phyloP scores from a whole-genome alignment of 2,329 filamentous ascomycete genomes.

The Epicoccum sorghinum region DNA sequence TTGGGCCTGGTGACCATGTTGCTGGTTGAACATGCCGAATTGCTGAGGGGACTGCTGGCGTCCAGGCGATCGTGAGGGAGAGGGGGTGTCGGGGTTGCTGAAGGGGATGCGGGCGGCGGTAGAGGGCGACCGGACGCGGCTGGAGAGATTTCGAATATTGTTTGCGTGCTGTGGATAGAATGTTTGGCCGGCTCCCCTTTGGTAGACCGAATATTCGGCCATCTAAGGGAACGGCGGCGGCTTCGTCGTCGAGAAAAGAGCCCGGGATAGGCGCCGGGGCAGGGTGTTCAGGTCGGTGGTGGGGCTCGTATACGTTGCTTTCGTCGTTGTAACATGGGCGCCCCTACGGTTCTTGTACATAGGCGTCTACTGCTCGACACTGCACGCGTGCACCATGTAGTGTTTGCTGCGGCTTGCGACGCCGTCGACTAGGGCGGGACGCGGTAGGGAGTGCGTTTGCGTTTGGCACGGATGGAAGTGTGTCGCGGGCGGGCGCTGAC shows the following conservation, averaged over 20 bases:
- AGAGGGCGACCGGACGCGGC: conserved; percentile 56
- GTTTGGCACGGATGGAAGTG: conserved; percentile 5
- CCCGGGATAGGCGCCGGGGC: conserved; percentile 40
- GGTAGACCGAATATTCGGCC: conserved; percentile 70
- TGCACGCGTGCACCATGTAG: conserved; percentile 37
- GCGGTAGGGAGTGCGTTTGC: conserved; percentile 21
- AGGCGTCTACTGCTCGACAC: conserved; percentile 37
- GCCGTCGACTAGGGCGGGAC: conserved; percentile 18
- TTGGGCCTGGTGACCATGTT: conserved; percentile 68
- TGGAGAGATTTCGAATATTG: conserved; percentile 53
- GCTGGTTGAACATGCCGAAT: conserved; percentile 75
- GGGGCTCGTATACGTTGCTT: conserved; percentile 53
- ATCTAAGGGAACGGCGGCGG: conserved; percentile 58
- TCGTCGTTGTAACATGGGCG: conserved; percentile 58
- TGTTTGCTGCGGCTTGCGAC: conserved; percentile 3
- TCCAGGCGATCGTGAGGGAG: conserved; percentile 64
- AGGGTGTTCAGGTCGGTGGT: conserved; percentile 48
- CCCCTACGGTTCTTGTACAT: conserved; percentile 43
- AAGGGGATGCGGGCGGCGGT: conserved; percentile 52
- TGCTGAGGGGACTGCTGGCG: conserved; percentile 55
- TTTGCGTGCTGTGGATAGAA: conserved; percentile 63
- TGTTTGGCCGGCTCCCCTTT: conserved; percentile 65
- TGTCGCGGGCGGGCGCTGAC: conserved; percentile 4
- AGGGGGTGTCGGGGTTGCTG: conserved; percentile 58
- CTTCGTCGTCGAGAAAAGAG: conserved; percentile 21